Base-by-base conservation (phyloP, 148 eudicot genomes). In the Salicornia ramosissima region DNA sequence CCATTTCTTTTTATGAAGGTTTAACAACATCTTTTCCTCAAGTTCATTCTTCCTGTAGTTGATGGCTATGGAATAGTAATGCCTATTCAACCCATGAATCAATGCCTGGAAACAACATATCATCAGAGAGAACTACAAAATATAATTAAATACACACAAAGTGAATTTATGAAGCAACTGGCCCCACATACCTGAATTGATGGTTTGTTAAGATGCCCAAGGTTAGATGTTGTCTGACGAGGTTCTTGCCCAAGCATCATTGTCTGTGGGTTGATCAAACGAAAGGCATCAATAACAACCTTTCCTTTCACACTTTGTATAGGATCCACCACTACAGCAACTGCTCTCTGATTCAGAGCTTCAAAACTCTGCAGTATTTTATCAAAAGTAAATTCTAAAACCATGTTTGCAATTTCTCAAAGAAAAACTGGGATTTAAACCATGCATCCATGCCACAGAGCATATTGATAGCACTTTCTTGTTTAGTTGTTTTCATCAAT, bases 231-330 rank as follows among this genome's bases (percentile, higher is more conserved):
- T 33, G 98, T 92, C 71, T 90, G 98, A 34, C 98, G 82, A 62
- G 98, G 98, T 74, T 93, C 98, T 78, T 93, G 98, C 43, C 98
- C 98, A 75, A 93, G 98, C 98, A 93, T 93, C 98, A 93, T 93
- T 55, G 98, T 93, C 68, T 93, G 98, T n/a, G 98, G 98, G 70
- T 86, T 93, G 66, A 93, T 92, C 77, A 92, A 76, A 8, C 98
- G 96, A 30, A 92, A 92, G 55, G 98, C 98, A 81, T 92, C 98
- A 75, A 92, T 92, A 26, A 92, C 98, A 62, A 92, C 98, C 79
- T 92, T 92, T 54, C 98, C 98, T 77, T 92, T 92, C 39, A 92
- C 98, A 83, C 98, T 90, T 83, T 92, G 96, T 40, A 92, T 92
- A 16, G 98, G 96, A 84, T 93, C 98, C 61, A 93, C 96, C 81